phyloP scores from a whole-genome alignment of 805 yeast species.

The Sugiyamaella floridensis region DNA sequence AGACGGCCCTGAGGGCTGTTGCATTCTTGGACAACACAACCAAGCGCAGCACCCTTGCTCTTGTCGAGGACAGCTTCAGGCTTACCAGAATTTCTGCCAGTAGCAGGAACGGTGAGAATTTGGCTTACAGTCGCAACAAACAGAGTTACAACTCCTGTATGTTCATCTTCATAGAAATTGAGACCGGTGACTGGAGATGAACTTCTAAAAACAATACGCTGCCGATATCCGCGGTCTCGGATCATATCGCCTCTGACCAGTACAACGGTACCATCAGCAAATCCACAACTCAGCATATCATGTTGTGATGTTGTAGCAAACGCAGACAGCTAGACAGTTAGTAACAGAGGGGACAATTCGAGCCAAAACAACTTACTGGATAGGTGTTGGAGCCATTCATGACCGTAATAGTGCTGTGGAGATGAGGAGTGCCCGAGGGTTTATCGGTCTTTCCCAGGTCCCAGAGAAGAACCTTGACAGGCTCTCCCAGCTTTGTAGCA shows the following conservation, averaged over 20 bases:
- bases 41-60: constrained; percentile 40
- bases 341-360: not conserved
- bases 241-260: constrained; percentile 80
- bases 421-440: constrained; percentile 33
- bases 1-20: constrained; percentile 36
- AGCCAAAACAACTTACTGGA: constrained; percentile 36
- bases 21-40: constrained; percentile 34
- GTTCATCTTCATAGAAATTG: constrained; percentile 39
- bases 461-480: constrained; percentile 67
- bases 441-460: constrained; percentile 42
- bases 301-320: constrained; percentile 48
- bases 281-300: constrained; percentile 67
- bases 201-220: constrained; percentile 67
- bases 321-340: constrained; percentile 41
- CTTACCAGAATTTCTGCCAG: constrained; percentile 69
- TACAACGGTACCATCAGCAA: constrained; percentile 75
- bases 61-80: constrained; percentile 45
- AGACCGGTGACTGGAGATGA: constrained; percentile 78
- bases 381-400: constrained; percentile 70
- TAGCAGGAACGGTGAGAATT: constrained; percentile 63
- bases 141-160: constrained; percentile 29
- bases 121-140: constrained; percentile 72
- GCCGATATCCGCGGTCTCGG: constrained; percentile 86
- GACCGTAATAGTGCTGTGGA: constrained; percentile 55
- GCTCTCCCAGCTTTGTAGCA: constrained; percentile 63